These are phyloP conservation scores for Penicillium samsonianum DNA, from an alignment of 495 filamentous ascomycete species.

Conservation along the genomic window DNA sequence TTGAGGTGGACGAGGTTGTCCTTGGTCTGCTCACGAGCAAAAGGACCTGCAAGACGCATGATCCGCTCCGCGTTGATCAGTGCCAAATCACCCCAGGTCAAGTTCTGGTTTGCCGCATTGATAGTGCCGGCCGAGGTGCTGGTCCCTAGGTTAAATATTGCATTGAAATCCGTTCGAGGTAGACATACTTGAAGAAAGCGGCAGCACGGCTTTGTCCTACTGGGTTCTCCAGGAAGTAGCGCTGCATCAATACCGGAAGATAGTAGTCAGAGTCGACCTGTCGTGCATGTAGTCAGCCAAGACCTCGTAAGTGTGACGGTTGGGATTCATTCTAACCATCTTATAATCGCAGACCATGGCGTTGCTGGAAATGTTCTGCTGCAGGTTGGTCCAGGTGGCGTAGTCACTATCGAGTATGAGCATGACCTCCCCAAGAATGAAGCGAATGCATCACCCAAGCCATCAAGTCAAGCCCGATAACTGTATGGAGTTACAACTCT, in stretches of 20 bases:
- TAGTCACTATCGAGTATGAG: too few relatives aligned
- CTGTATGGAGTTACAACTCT: too few relatives aligned
- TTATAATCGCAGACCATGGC: conserved; percentile 59
- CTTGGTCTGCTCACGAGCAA: conserved; percentile 52
- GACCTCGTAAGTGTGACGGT: too few relatives aligned
- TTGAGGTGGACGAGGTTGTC: conserved; percentile 60
- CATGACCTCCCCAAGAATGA: too few relatives aligned
- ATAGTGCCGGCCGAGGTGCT: conserved; percentile 48
- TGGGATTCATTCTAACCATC: too few relatives aligned
- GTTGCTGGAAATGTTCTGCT: conserved; percentile 54
- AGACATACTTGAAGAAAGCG: conserved; percentile 46
- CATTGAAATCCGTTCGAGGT: too few relatives aligned
- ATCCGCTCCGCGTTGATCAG: conserved; percentile 57
- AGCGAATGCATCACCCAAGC: too few relatives aligned
- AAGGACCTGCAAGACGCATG: conserved; percentile 56
- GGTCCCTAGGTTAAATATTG: too few relatives aligned
- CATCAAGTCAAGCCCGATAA: too few relatives aligned
- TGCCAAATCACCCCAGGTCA: conserved; percentile 54
- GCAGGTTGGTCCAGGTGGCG: conserved; percentile 58
- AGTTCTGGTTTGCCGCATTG: conserved; percentile 47
- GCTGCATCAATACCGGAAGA: conserved; percentile 56
- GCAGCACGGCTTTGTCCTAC: conserved; percentile 42
- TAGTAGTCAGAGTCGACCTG: conserved; percentile 65
- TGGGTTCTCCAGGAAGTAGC: conserved; percentile 56
- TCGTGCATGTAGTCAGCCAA: background rate